Conservation (phyloP, 2,329 filamentous ascomycete species). For the Furcasterigmium sp. region DNA sequence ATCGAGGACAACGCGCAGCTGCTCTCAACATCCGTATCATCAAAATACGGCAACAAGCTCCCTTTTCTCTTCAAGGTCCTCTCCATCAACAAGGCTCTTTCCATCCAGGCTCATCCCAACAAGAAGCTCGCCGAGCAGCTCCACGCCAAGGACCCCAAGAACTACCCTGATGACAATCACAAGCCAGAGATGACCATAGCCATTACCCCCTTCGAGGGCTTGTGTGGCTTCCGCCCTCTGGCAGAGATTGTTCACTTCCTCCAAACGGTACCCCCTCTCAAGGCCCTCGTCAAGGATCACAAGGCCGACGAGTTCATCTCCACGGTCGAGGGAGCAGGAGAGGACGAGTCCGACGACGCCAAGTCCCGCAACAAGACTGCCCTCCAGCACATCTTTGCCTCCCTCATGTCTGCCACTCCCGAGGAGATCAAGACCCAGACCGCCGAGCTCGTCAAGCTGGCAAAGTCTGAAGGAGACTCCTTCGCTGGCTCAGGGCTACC, state of each 20-base stretch:
- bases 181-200: conserved; percentile 99
- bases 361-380: conserved; percentile 77
- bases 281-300: conserved; percentile 60
- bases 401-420: conserved; percentile 72
- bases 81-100: conserved; percentile 91
- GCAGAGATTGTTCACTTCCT: conserved; percentile 84
- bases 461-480: conserved; percentile 59
- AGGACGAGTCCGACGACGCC: conserved; percentile 49
- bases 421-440: conserved; percentile 56
- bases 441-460: conserved; percentile 65
- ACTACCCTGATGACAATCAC: conserved; percentile 99
- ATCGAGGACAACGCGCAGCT: conserved; percentile 82
- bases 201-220: conserved; percentile 89
- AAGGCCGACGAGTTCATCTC: conserved; percentile 51
- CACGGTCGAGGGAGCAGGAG: conserved; percentile 37
- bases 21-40: conserved; percentile 65
- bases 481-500: conserved; percentile 69
- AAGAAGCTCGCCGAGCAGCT: conserved; percentile 86
- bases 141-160: conserved; percentile 79
- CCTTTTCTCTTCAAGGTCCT: conserved; percentile 98
- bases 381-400: conserved; percentile 68
- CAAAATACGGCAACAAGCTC: conserved; percentile 74
- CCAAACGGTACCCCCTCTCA: conserved; percentile 49
- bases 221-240: conserved; percentile 91
- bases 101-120: conserved; percentile 95